phyloP scores from a whole-genome alignment of 192 early-diverging fungal genomes.

The Entomortierella lignicola region DNA sequence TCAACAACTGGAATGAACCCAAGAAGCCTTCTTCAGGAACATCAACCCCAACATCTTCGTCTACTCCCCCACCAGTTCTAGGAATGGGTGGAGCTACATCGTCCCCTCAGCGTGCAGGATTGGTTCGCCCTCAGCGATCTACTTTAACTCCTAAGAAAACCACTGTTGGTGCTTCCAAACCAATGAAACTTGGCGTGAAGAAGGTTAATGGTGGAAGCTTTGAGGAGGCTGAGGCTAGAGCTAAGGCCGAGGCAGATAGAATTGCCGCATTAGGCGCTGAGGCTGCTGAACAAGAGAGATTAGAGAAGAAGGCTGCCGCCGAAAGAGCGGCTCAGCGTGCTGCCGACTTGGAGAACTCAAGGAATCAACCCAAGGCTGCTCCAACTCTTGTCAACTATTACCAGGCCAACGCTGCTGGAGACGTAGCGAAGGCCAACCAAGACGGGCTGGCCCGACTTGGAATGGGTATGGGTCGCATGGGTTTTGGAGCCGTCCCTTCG shows the following conservation, averaged over 20 bases:
- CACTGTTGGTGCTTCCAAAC: slow-evolving; percentile 86
- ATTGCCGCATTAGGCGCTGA: slow-evolving; percentile 41
- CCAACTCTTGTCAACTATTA: slow-evolving; percentile 52
- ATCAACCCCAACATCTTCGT: slow-evolving; percentile 51
- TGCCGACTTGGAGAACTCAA: slow-evolving; percentile 23
- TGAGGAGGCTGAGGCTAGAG: slow-evolving; percentile 91
- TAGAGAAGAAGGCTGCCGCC: slow-evolving; percentile 47
- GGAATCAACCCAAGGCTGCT: slow-evolving; percentile 30
- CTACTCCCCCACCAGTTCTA: slow-evolving; percentile 26
- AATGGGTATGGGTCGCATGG: slow-evolving; percentile 76
- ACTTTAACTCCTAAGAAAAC: slow-evolving; percentile 55
- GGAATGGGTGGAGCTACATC: slow-evolving; percentile 19
- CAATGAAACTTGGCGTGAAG: slow-evolving; percentile 89
- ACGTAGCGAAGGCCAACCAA: slow-evolving; percentile 32
- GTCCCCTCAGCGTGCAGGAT: slow-evolving; percentile 54
- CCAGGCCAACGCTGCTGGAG: slow-evolving; percentile 60
- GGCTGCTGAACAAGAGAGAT: slow-evolving; percentile 48
- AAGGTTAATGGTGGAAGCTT: slow-evolving; percentile 87
- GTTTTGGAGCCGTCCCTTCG: slow-evolving; percentile 62
- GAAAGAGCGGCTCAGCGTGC: slow-evolving; percentile 37
- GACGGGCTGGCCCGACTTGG: slow-evolving; percentile 72
- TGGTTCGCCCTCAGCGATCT: slow-evolving; percentile 46
- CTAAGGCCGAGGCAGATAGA: slow-evolving; percentile 86
- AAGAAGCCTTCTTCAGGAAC: slow-evolving; percentile 44
- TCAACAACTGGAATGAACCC: slow-evolving; percentile 69